Conservation (phyloP, 306 rosid species). For the Arachis hypogaea region DNA sequence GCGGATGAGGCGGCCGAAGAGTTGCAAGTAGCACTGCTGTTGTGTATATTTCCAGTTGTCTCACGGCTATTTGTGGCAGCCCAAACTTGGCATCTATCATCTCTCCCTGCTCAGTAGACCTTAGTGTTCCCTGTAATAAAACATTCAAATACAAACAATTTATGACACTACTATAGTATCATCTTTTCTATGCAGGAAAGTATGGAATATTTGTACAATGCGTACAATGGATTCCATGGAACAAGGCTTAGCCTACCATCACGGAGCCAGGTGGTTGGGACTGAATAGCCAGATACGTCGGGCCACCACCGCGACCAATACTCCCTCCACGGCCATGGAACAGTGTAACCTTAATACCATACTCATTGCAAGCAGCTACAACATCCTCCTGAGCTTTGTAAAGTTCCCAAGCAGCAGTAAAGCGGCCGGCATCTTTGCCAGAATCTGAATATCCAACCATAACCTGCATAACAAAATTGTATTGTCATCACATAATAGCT, state of each 20-base stretch:
- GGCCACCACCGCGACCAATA: conserved; percentile 98
- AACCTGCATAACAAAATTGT: conserved; percentile 60
- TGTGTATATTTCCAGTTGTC: conserved; percentile 94
- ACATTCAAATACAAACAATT: too few species aligned
- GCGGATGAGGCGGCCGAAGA: conserved; percentile 85
- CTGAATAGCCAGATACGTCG: conserved; percentile 94
- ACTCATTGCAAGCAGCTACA: conserved; percentile 88
- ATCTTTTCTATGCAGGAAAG: too few species aligned
- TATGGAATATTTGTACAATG: too few species aligned
- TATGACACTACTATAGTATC: too few species aligned
- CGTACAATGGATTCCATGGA: too few species aligned
- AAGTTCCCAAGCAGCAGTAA: conserved; percentile 96
- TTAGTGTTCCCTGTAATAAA: conserved; percentile 69
- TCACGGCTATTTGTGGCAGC: conserved; percentile 83
- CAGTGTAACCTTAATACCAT: conserved; percentile 81
- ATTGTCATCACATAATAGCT: conserved; percentile 19
- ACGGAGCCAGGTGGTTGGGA: conserved; percentile 98
- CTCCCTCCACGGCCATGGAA: conserved; percentile 98
- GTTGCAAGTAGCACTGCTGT: conserved; percentile 96
- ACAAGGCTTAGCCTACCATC: conserved; percentile 63
- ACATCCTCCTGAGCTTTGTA: conserved; percentile 99
- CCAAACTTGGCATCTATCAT: conserved; percentile 97
- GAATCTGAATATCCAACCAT: conserved; percentile 99
- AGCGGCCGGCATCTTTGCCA: conserved; percentile 98
- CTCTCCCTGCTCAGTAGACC: conserved; percentile 98